phyloP scores from a whole-genome alignment of 495 filamentous ascomycete species.

The Tetracladium marchalianum region DNA sequence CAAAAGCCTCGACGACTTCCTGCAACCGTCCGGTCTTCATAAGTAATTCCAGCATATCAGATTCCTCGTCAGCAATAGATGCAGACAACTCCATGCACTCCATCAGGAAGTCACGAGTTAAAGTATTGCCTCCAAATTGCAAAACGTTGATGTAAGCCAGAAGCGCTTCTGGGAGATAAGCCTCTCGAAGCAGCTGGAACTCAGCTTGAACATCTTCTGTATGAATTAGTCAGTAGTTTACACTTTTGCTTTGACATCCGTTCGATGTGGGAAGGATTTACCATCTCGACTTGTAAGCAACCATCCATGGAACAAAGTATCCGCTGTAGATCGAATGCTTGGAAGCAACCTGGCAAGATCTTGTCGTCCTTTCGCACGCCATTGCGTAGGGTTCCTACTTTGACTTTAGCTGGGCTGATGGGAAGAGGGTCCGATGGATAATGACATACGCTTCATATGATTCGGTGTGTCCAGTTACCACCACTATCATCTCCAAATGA shows the following conservation, averaged over 20 bases:
- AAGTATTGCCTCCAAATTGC: constrained; percentile 53
- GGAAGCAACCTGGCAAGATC: constrained; percentile 5
- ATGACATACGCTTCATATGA: too few relatives aligned
- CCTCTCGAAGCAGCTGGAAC: constrained; percentile 47
- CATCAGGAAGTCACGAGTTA: constrained; percentile 54
- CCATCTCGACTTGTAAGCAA: constrained; percentile 16
- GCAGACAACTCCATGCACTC: constrained; percentile 72
- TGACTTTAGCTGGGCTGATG: neutral
- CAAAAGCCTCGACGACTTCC: constrained; percentile 68
- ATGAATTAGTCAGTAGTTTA: neutral
- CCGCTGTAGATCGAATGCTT: constrained; percentile 1
- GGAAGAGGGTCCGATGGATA: too few relatives aligned
- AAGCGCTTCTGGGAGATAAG: constrained; percentile 72
- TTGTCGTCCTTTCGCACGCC: constrained; percentile 5
- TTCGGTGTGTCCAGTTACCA: constrained; percentile 11
- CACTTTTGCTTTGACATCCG: neutral
- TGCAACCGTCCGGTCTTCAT: constrained; percentile 56
- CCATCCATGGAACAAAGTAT: constrained; percentile 14
- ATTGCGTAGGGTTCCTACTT: neutral
- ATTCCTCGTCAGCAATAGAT: constrained; percentile 51
- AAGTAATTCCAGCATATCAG: constrained; percentile 57
- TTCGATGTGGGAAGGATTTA: neutral
- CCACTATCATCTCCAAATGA: constrained; percentile 56
- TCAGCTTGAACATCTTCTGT: constrained; percentile 28
- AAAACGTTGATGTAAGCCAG: constrained; percentile 70